Evolutionary conservation across 2,329 filamentous ascomycete genomes (phyloP), one percentile per base, ranked within the genome.

Genomic region (Didymella glomerata): DNA sequence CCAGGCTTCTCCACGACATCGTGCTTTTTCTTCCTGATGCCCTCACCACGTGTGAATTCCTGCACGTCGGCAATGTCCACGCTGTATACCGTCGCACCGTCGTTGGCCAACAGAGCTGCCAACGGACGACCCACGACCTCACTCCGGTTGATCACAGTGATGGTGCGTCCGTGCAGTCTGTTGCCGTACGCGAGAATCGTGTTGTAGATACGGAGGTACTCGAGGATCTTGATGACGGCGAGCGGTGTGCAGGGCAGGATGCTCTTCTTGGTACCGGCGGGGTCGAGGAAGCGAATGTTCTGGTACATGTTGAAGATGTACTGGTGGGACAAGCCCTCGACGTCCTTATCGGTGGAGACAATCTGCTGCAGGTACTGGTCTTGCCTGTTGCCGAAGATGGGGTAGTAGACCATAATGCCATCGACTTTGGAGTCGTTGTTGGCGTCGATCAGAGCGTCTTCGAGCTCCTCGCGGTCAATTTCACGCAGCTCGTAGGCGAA

Each of bases 281-380:
- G 89, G 79, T 99, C 95, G 56, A 99, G 84, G 82, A 93, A 98
- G 66, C 95, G 92, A 71, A 96, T 87, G 81, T 99, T 99, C 83
- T 97, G 91, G 81, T 98, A 99, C 93, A 99, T 97, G 85, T 99
- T 99, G 86, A 94, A 93, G 74, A 98, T 90, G 81, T 98, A 93
- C 75, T 89, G 89, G 79, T 97, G 94, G 69, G 90, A 92, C 58
- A 99, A 87, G 34, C 95, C 95, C 79, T 99, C 95, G 66, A 99
- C 94, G 73, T 99, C 95, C 80, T 99, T 98, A 77, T 86, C 81
- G 42, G 97, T 85, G 56, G 92, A 88, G 56, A 97, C 93, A 3
- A 96, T 92, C 81, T 97, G 93, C 80, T 98, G 94, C 66, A 99
- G 88, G 78, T 98, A 98, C 77, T 91, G 90, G 79, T 99, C 95